phyloP scores from a whole-genome alignment of 345 rosid species.

The Boechera retrofracta region DNA sequence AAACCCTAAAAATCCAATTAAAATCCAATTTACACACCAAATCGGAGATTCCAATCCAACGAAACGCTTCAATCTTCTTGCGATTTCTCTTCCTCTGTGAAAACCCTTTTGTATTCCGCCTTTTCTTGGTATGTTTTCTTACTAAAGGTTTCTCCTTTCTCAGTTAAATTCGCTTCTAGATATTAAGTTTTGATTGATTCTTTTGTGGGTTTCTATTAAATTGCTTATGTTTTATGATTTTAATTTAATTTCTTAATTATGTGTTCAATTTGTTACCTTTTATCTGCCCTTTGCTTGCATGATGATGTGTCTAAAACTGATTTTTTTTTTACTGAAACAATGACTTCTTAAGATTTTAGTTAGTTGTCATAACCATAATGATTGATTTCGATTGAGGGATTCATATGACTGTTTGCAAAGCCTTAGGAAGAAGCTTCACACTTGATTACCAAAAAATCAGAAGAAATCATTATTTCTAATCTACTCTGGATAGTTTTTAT shows the following conservation, averaged over 20 bases:
- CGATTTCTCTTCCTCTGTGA: not conserved
- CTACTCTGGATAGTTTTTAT: not conserved
- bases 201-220: conserved; percentile 1
- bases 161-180: conserved; percentile 8
- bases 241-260: not conserved
- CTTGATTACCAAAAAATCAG: too few species aligned
- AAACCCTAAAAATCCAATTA: not conserved
- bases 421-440: too few species aligned
- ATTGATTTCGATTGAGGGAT: too few species aligned
- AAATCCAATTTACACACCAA: not conserved
- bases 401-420: too few species aligned
- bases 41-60: conserved; percentile 28
- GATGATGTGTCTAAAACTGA: too few species aligned
- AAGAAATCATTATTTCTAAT: too few species aligned
- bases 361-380: too few species aligned
- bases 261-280: not conserved
- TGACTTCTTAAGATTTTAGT: not conserved
- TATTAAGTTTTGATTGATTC: not conserved
- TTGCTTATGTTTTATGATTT: not conserved
- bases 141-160: not conserved
- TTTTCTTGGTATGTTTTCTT: conserved; percentile 26
- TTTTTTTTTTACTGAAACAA: not conserved
- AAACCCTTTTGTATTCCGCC: conserved; percentile 19
- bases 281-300: too few species aligned
- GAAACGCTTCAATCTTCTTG: conserved; percentile 19